These are phyloP conservation scores for Fusarium neocosmosporiellum DNA, from an alignment of 2,329 filamentous ascomycete genomes.

Conservation along the genomic window DNA sequence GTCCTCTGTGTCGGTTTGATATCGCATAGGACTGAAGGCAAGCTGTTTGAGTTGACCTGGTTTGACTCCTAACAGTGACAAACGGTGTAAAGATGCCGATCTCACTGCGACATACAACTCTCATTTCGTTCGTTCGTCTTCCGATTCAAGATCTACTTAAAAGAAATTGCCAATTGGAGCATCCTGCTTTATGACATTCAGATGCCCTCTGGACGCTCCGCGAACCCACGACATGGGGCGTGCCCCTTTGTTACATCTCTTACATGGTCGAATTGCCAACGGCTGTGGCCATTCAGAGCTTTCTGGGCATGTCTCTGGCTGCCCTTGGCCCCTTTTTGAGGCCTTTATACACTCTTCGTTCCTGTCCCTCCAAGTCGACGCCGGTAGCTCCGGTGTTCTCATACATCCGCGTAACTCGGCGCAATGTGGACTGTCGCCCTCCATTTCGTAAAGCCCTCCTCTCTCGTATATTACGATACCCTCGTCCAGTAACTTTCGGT, in stretches of 20 bases:
- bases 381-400: constrained; percentile 35
- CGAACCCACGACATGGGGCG: neutral
- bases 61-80: neutral
- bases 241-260: neutral
- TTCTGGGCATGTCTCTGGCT: neutral
- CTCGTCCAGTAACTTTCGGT: neutral
- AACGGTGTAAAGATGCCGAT: neutral
- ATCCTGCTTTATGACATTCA: neutral
- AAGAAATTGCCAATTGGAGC: neutral
- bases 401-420: constrained; percentile 35
- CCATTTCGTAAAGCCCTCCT: constrained; percentile 35
- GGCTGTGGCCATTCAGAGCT: constrained; percentile 17
- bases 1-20: neutral
- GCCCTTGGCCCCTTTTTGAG: neutral
- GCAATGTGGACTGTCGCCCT: constrained; percentile 33
- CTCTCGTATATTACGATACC: neutral
- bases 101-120: neutral
- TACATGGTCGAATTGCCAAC: neutral
- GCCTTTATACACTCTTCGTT: neutral
- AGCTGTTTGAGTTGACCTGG: neutral
- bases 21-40: neutral
- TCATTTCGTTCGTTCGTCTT: neutral
- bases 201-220: neutral
- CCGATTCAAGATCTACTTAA: neutral
- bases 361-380: neutral